phyloP scores from a whole-genome alignment of 2,329 filamentous ascomycete species.

The Sclerotinia trifoliorum region DNA sequence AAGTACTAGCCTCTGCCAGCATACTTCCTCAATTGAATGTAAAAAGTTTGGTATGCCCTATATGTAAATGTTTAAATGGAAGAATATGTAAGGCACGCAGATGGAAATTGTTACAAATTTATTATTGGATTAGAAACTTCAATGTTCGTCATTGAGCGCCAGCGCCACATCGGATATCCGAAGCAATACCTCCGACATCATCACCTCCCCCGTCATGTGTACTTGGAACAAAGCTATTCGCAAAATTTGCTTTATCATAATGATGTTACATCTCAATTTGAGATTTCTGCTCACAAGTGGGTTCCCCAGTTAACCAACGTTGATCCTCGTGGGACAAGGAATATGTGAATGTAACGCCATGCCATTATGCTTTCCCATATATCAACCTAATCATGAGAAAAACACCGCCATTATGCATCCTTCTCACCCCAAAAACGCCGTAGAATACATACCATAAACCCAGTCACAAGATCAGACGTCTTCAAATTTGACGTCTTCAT shows the following conservation, averaged over 20 bases:
- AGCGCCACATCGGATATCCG: slow-evolving; percentile 10
- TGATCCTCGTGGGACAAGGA: background rate
- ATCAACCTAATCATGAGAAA: slow-evolving; percentile 5
- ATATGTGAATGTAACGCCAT: slow-evolving; percentile 18
- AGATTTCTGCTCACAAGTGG: background rate
- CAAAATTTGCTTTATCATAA: slow-evolving; percentile 1
- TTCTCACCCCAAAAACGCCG: slow-evolving; percentile 8
- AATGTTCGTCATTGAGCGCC: slow-evolving; percentile 18
- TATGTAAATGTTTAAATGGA: background rate
- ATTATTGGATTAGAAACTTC: background rate
- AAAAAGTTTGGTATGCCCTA: background rate
- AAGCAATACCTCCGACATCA: slow-evolving; percentile 6
- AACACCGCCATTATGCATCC: slow-evolving; percentile 17
- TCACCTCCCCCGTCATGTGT: background rate
- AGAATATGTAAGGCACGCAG: background rate
- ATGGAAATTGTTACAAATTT: background rate
- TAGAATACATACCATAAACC: slow-evolving; percentile 14
- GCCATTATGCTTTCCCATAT: slow-evolving; percentile 16
- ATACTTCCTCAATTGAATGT: slow-evolving; percentile 8
- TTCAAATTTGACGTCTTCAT: slow-evolving; percentile 73
- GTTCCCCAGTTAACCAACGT: slow-evolving; percentile 3
- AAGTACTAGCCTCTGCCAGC: slow-evolving; percentile 1
- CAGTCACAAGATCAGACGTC: slow-evolving; percentile 52
- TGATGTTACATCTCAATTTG: slow-evolving; percentile 9
- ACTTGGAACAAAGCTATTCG: background rate